phyloP scores from a whole-genome alignment of 208 protist species.

The Leishmania amazonensis region DNA sequence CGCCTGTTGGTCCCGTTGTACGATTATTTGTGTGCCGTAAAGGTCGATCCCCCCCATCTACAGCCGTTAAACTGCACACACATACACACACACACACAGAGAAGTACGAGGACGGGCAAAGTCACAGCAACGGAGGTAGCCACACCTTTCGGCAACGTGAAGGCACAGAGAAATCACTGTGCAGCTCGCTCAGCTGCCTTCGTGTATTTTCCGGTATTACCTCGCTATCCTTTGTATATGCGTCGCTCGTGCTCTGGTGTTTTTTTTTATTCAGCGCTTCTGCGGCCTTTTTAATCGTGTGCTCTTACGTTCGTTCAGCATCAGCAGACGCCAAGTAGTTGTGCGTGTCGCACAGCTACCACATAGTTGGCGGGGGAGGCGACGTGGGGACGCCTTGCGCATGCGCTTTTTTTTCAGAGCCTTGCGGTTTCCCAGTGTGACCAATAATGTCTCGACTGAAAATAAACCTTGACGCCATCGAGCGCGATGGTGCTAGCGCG shows the following conservation, averaged over 20 bases:
- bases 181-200: background rate
- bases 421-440: background rate
- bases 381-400: background rate
- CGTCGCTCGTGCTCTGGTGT: background rate
- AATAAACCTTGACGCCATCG: slow-evolving; percentile 80
- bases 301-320: background rate
- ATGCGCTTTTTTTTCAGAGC: background rate
- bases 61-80: too few species aligned
- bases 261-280: slow-evolving; percentile 1
- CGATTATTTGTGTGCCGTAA: too few species aligned
- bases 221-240: background rate
- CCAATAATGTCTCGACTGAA: slow-evolving; percentile 44
- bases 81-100: background rate
- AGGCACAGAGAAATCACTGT: background rate
- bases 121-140: background rate
- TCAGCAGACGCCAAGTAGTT: background rate
- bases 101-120: background rate
- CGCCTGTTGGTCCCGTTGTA: too few species aligned
- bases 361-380: background rate
- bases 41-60: too few species aligned
- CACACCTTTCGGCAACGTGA: background rate
- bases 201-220: background rate
- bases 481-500: slow-evolving; percentile 42
- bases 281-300: background rate
- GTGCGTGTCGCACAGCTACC: background rate